Conservation (phyloP, 441 rosid species). For the Cnidoscolus chayamansa region DNA sequence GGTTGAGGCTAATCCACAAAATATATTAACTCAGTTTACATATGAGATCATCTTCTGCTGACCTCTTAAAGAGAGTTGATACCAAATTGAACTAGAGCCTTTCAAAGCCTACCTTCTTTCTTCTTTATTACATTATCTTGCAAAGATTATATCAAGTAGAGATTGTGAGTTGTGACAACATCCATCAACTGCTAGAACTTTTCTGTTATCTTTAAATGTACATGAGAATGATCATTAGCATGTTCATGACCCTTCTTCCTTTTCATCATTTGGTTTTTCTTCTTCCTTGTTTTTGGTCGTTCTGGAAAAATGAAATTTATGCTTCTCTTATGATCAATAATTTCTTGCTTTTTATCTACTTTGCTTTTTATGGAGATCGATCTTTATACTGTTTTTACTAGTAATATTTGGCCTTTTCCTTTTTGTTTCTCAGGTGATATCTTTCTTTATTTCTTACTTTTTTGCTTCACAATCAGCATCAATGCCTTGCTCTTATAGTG, state of each 20-base stretch:
- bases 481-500: not conserved
- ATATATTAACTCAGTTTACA: not conserved
- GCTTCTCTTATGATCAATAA: not conserved
- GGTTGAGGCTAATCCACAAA: not conserved
- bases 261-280: not conserved
- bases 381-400: not conserved
- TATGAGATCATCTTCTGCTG: conserved; percentile 10
- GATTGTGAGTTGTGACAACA: not conserved
- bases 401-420: not conserved
- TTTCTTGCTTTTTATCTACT: not conserved
- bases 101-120: not conserved
- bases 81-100: not conserved
- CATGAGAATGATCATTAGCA: not conserved
- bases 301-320: not conserved
- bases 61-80: not conserved
- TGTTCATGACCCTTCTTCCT: not conserved
- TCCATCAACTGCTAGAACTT: not conserved
- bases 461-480: not conserved
- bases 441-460: not conserved
- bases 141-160: not conserved
- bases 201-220: no score
- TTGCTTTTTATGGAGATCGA: not conserved
- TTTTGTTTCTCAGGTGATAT: not conserved
- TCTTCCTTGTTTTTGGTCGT: not conserved
- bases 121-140: not conserved